These are phyloP conservation scores for Geosmithia putterillii DNA, from an alignment of 2,329 filamentous ascomycete species.

Conservation along the genomic window DNA sequence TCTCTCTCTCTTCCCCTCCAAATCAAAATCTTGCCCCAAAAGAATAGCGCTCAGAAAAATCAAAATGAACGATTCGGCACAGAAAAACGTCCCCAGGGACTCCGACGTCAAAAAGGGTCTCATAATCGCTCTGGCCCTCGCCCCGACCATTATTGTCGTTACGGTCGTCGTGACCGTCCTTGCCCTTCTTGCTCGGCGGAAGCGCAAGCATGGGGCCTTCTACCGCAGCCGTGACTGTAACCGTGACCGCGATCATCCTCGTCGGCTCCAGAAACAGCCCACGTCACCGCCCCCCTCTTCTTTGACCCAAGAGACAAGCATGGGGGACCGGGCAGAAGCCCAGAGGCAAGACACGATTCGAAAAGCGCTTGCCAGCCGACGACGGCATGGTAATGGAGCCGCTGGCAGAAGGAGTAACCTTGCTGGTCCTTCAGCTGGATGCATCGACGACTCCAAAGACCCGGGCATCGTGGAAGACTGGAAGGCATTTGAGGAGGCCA, in stretches of 20 bases:
- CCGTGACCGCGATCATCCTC: too few species aligned
- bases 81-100: not conserved
- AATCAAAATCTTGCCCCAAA: too few species aligned
- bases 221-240: too few species aligned
- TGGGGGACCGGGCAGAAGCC: conserved; percentile 19
- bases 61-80: too few species aligned
- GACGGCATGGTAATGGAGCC: too few species aligned
- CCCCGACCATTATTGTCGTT: not conserved
- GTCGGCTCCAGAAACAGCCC: too few species aligned
- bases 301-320: not conserved
- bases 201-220: too few species aligned
- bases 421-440: too few species aligned
- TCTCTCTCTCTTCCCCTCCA: too few species aligned
- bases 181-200: not conserved
- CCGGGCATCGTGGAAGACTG: conserved; percentile 14
- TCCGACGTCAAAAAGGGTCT: not conserved
- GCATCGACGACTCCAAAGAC: conserved; percentile 2
- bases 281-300: too few species aligned
- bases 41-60: too few species aligned
- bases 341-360: conserved; percentile 27
- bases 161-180: conserved; percentile 1
- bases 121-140: conserved; percentile 1
- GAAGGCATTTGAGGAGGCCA: conserved; percentile 25
- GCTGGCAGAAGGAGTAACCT: too few species aligned
- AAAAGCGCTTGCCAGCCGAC: conserved; percentile 25